Percentiles rank a stretch among this genome's conserved stretches.
phyloP scores from a whole-genome alignment of 2,329 filamentous ascomycete genomes.

The Pezizomycotina sp. region DNA sequence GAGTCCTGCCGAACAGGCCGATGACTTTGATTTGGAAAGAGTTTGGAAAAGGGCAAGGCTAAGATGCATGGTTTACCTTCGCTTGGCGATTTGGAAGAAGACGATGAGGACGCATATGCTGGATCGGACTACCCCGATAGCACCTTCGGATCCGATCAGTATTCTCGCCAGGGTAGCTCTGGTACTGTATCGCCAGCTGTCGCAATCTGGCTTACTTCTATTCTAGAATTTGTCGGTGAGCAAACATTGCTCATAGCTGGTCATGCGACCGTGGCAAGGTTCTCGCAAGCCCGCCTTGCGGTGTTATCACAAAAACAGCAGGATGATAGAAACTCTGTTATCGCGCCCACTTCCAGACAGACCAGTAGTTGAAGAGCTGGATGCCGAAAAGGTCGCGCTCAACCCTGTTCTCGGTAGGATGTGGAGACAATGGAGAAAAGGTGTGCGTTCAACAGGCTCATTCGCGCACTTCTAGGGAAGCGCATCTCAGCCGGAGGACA shows the following conservation, averaged over 20 bases:
- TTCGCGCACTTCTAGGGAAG: too few relatives aligned
- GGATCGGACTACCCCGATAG: conserved; percentile 57
- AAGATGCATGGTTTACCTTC: conserved; percentile 95
- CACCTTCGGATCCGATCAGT: conserved; percentile 38
- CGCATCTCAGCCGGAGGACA: too few relatives aligned
- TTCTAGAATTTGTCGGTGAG: conserved; percentile 86
- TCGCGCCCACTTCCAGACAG: conserved; percentile 37
- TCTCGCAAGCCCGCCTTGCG: conserved; percentile 37
- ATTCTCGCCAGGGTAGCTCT: conserved; percentile 5
- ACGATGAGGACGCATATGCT: conserved; percentile 82
- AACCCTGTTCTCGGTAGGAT: conserved; percentile 75
- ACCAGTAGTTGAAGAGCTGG: conserved; percentile 70
- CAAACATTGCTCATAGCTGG: conserved; percentile 75
- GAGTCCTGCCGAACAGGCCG: conserved; percentile 32
- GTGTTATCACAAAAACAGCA: conserved; percentile 39
- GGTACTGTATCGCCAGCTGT: conserved; percentile 67
- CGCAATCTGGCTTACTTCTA: conserved; percentile 88
- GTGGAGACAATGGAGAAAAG: conserved; percentile 93
- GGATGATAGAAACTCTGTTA: conserved; percentile 36
- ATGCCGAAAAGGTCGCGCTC: conserved; percentile 84
- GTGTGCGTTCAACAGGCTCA: conserved; percentile 37
- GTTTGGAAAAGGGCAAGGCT: conserved; percentile 87
- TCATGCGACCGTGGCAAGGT: conserved; percentile 60
- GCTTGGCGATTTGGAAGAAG: conserved; percentile 89
- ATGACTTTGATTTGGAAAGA: conserved; percentile 74